A percentile compares a stretch with the other conserved stretches of the same genome.
Conservation (phyloP, 2,329 filamentous ascomycete genomes). For the Sarocladium kiliense region DNA sequence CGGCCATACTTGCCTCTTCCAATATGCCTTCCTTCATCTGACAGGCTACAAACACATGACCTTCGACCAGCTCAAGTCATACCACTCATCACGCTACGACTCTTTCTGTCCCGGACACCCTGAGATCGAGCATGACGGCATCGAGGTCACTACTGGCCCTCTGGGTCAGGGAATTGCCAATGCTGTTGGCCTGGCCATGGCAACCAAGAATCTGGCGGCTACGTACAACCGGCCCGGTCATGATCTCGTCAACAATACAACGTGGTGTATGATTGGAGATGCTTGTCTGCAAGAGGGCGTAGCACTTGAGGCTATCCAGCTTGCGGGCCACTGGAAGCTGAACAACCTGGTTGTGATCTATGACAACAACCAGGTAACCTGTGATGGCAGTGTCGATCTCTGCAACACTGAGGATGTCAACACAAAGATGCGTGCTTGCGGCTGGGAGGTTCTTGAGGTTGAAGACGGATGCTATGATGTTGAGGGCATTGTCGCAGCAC, state of each 20-base stretch:
- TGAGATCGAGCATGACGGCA: conserved; percentile 51
- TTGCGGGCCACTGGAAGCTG: conserved; percentile 50
- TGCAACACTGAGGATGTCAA: conserved; percentile 53
- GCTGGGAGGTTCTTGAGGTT: conserved; percentile 52
- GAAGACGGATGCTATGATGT: conserved; percentile 48
- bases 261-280: conserved; percentile 54
- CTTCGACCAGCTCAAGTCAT: conserved; percentile 50
- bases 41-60: conserved; percentile 50
- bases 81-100: conserved; percentile 38
- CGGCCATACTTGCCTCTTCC: conserved; percentile 50
- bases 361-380: conserved; percentile 57
- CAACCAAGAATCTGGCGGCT: conserved; percentile 49
- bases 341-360: conserved; percentile 54
- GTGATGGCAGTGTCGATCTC: conserved; percentile 49
- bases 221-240: conserved; percentile 46
- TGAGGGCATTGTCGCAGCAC: conserved; percentile 31
- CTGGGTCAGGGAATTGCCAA: conserved; percentile 57
- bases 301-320: conserved; percentile 48
- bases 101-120: conserved; percentile 51
- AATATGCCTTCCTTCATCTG: conserved; percentile 49
- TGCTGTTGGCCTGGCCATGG: conserved; percentile 53
- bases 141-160: conserved; percentile 56
- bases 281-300: conserved; percentile 56
- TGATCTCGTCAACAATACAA: conserved; percentile 44
- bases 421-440: conserved; percentile 50